Base-by-base conservation (phyloP, 2,329 filamentous ascomycete genomes). In the Incumbomyces delicatus region DNA sequence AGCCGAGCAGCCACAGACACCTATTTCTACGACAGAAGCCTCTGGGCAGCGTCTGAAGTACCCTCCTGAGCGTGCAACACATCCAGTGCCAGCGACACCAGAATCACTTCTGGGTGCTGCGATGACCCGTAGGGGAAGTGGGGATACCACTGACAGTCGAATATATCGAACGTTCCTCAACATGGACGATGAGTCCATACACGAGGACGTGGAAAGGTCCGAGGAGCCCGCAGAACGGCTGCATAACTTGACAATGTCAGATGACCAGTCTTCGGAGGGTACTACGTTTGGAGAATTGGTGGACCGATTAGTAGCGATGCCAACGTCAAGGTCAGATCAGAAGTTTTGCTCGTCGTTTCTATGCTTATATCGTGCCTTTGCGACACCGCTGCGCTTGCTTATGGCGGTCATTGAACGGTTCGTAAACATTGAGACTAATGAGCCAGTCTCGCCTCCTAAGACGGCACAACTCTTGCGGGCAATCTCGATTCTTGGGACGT, bases 301-400 rank as follows among this genome's bases (percentile, higher is more conserved):
- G 16, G 87, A 95, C 64, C 83, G 88, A n/a, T 74, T 98, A 34
- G 74, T 96, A 18, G 77, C 82, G 1, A 77, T 86, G 51, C 85
- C 86, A 31, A 82, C 90, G 69, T 88, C 86, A 22, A 88, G 87
- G 60, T 76, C 82, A n/a, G 92, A 96, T 61, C 76, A 78, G 48
- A 95, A 95, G 63, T 98, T 95, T 60, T 77, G 79, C 1, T 80
- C 88, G 37, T 81, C 94, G 14, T 96, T 96, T 59, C 73, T 96
- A 27, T 95, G 90, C 53, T 72, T 96, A 12, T 96, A 96, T 66
- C 83, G 92, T 52, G 94, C 92, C 63, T 96, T 98, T 61, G 85
- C 87, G 3, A 79, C 89, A 1, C 92, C 92, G 0, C 76, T 77
- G 8, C 77, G 83, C 53, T 74, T 98, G 3, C 79, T 96, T 44